Percentiles rank a stretch among this genome's conserved stretches.
Evolutionary conservation across 192 early-diverging fungal genomes (phyloP).

Genomic region (Mortierella claussenii): DNA sequence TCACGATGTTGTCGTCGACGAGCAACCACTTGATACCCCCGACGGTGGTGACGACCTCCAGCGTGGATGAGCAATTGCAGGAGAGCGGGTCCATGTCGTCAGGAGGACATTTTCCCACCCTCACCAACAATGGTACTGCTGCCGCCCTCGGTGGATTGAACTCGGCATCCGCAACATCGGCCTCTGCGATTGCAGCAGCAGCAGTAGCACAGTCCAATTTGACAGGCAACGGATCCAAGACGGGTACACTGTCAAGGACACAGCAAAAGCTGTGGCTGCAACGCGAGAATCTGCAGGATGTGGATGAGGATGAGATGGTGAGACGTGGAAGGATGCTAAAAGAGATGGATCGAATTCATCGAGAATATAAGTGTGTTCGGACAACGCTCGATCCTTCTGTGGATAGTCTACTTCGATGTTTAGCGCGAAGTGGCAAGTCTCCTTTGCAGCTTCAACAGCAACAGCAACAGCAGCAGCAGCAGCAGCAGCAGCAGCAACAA

Average conservation of each 20-base stretch:
- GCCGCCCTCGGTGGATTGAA: background rate
- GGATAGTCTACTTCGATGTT: constrained; percentile 37
- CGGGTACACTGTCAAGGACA: constrained; percentile 37
- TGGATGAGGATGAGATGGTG: constrained; percentile 49
- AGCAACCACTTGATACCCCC: constrained; percentile 33
- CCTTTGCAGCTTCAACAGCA: constrained; percentile 25
- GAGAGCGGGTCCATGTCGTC: constrained; percentile 2
- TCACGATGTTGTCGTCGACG: constrained; percentile 1
- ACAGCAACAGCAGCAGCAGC: constrained; percentile 1
- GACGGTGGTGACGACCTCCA: constrained; percentile 33
- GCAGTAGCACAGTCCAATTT: constrained; percentile 43
- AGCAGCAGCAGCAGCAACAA: constrained; percentile 28
- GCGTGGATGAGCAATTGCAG: constrained; percentile 18
- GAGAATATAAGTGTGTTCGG: constrained; percentile 46
- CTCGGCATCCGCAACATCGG: background rate
- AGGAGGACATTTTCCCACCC: constrained; percentile 5
- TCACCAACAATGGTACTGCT: no score
- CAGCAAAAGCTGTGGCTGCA: constrained; percentile 52
- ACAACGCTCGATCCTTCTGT: constrained; percentile 28
- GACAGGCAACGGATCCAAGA: constrained; percentile 30
- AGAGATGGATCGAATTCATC: constrained; percentile 46
- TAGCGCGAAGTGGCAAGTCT: constrained; percentile 26
- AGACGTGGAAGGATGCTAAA: constrained; percentile 39
- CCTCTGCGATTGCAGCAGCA: constrained; percentile 40
- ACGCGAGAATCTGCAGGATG: constrained; percentile 42